phyloP scores from a whole-genome alignment of 2,329 filamentous ascomycete genomes.

The Sclerotinia trifoliorum region DNA sequence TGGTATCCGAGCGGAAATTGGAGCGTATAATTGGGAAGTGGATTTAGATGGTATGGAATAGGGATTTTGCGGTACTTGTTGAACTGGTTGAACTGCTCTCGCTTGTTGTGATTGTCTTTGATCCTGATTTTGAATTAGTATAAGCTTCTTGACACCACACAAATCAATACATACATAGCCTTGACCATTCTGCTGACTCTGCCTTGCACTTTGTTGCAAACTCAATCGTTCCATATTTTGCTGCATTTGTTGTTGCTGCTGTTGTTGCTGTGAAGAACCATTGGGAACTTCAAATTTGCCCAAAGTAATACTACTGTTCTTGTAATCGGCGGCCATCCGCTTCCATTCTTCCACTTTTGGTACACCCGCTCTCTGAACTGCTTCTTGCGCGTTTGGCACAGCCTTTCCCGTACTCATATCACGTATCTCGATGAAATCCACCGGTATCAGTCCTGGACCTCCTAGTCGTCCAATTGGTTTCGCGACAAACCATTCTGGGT shows the following conservation, averaged over 20 bases:
- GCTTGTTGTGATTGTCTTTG: conserved; percentile 36
- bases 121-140: conserved; percentile 26
- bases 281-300: conserved; percentile 75
- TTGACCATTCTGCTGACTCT: conserved; percentile 50
- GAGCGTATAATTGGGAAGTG: conserved; percentile 63
- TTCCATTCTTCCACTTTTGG: conserved; percentile 99
- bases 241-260: conserved; percentile 61
- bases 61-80: conserved; percentile 36
- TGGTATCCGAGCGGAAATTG: conserved; percentile 80
- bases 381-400: conserved; percentile 78
- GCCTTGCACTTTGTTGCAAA: conserved; percentile 55
- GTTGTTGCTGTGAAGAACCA: conserved; percentile 51
- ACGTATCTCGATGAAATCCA: conserved; percentile 93
- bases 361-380: conserved; percentile 83
- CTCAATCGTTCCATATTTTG: conserved; percentile 78
- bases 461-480: conserved; percentile 98
- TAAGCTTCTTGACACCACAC: background rate
- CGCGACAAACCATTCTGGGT: conserved; percentile 98
- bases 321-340: conserved; percentile 98
- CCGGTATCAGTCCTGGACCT: conserved; percentile 90
- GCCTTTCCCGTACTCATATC: conserved; percentile 87
- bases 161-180: conserved; percentile 45
- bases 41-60: conserved; percentile 44
- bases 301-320: conserved; percentile 96
- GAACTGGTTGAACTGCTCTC: conserved; percentile 29